Conservation (phyloP, 306 rosid genomes). For the Bauhinia variegata region DNA sequence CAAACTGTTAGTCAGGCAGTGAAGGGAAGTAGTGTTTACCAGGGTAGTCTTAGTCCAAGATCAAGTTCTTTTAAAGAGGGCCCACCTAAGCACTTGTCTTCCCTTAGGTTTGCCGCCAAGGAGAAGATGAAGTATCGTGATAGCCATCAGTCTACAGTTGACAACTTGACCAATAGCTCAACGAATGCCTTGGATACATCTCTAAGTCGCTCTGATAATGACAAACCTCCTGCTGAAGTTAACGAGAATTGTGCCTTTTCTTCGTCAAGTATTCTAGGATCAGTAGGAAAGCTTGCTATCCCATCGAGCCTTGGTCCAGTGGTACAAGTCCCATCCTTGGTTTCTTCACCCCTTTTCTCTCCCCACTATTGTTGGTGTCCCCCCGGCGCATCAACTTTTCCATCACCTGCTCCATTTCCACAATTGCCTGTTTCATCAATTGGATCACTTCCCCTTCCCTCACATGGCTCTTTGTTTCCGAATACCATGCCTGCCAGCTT, state of each 20-base stretch:
- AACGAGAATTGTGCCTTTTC: conserved; percentile 42
- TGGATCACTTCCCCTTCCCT: conserved; percentile 52
- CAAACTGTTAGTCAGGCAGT: conserved; percentile 57
- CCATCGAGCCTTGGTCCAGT: conserved; percentile 51
- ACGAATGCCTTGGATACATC: conserved; percentile 39
- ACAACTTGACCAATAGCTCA: conserved; percentile 49
- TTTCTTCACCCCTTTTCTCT: conserved; percentile 67
- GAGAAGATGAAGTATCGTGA: conserved; percentile 79
- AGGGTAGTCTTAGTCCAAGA: conserved; percentile 86
- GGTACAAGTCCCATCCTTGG: conserved; percentile 53
- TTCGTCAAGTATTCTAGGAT: conserved; percentile 52
- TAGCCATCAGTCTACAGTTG: conserved; percentile 44
- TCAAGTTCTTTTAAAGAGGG: conserved; percentile 89
- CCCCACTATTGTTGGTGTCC: conserved; percentile 98
- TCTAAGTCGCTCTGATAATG: conserved; percentile 38
- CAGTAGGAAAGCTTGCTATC: conserved; percentile 54
- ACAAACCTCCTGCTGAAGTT: conserved; percentile 42
- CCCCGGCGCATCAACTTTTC: conserved; percentile 55
- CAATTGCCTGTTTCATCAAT: conserved; percentile 42
- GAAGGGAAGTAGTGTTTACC: conserved; percentile 60
- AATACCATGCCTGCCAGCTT: conserved; percentile 54
- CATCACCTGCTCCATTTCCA: conserved; percentile 51
- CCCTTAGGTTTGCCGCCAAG: conserved; percentile 65
- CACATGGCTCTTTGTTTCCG: conserved; percentile 72
- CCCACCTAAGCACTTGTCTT: conserved; percentile 61